phyloP scores from a whole-genome alignment of 176 grass and related monocot genomes.

The Carex myosuroides region DNA sequence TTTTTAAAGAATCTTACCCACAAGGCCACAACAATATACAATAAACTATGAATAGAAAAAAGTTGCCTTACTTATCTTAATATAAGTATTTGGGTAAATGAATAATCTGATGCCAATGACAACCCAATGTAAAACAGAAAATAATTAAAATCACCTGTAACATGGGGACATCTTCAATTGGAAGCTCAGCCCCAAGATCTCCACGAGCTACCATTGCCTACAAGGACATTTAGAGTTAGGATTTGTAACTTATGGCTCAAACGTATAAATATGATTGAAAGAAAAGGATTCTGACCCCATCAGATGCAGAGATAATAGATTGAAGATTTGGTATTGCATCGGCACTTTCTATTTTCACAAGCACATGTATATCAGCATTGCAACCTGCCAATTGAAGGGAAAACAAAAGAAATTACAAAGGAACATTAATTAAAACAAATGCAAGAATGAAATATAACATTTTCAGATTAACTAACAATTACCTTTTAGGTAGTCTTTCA shows the following conservation, averaged over 20 bases:
- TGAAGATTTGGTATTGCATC: constrained; percentile 95
- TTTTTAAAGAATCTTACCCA: not conserved
- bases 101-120: not conserved
- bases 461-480: constrained; percentile 13
- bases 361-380: constrained; percentile 84
- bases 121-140: not conserved
- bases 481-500: constrained; percentile 92
- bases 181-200: constrained; percentile 98
- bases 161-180: constrained; percentile 94
- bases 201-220: constrained; percentile 98
- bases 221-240: constrained; percentile 30
- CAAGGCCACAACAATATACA: not conserved
- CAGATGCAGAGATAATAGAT: constrained; percentile 95
- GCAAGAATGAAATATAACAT: not conserved
- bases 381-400: constrained; percentile 40
- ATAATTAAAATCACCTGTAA: constrained; percentile 49
- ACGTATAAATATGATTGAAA: not conserved
- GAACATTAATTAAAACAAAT: constrained; percentile 21
- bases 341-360: constrained; percentile 99
- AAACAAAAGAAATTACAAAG: constrained; percentile 20
- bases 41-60: not conserved
- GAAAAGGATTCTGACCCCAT: constrained; percentile 53
- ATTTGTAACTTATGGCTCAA: constrained; percentile 26
- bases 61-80: not conserved
- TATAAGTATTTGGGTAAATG: not conserved